phyloP scores from a whole-genome alignment of 2,329 filamentous ascomycete genomes.

The Ascomycota sp. region DNA sequence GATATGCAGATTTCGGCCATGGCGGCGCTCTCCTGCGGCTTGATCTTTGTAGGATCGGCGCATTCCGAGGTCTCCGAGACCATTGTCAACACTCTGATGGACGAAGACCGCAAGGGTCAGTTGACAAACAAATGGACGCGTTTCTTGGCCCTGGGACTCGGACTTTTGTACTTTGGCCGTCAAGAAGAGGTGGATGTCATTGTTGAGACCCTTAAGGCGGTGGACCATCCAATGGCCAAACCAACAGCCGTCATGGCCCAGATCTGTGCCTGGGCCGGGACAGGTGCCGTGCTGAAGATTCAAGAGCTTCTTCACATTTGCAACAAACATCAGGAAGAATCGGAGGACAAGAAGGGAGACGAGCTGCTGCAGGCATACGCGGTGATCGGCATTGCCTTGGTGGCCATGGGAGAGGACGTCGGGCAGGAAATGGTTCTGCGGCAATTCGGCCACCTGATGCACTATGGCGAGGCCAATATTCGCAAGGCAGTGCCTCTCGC shows the following conservation, averaged over 20 bases:
- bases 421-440: slow-evolving; percentile 97
- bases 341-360: slow-evolving; percentile 85
- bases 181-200: slow-evolving; percentile 99
- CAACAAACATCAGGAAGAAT: slow-evolving; percentile 90
- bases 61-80: slow-evolving; percentile 81
- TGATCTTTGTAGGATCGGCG: slow-evolving; percentile 84
- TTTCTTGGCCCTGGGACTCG: slow-evolving; percentile 85
- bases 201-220: slow-evolving; percentile 85
- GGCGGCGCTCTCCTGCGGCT: slow-evolving; percentile 75
- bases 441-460: slow-evolving; percentile 96
- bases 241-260: slow-evolving; percentile 88
- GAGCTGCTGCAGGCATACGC: slow-evolving; percentile 92
- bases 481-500: slow-evolving; percentile 87
- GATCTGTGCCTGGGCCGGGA: slow-evolving; percentile 95
- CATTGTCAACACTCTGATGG: slow-evolving; percentile 79
- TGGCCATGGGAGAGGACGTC: slow-evolving; percentile 95
- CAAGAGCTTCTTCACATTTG: slow-evolving; percentile 95
- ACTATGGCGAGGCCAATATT: slow-evolving; percentile 95
- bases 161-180: slow-evolving; percentile 83
- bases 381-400: slow-evolving; percentile 79
- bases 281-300: slow-evolving; percentile 88
- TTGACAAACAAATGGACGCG: slow-evolving; percentile 97
- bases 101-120: slow-evolving; percentile 77
- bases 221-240: slow-evolving; percentile 92
- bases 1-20: slow-evolving; percentile 95